phyloP scores from a whole-genome alignment of 805 yeast genomes.

The Saturnispora dispora region DNA sequence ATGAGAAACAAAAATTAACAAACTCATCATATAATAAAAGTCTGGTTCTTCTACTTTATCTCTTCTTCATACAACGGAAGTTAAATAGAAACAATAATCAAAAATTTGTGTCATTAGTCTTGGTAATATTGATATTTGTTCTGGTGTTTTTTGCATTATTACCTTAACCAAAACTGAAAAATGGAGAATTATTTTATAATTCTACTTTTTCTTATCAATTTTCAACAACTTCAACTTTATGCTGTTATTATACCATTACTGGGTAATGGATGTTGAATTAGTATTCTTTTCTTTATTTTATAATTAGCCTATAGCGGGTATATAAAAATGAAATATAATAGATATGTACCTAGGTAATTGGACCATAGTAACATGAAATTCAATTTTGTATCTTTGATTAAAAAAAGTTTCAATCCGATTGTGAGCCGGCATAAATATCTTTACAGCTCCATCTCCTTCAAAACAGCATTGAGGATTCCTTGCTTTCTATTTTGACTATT shows the following conservation, averaged over 20 bases:
- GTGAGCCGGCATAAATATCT: neutral
- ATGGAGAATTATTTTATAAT: neutral
- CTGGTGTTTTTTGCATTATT: neutral
- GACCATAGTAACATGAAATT: neutral
- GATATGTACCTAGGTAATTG: neutral
- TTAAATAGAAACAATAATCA: neutral
- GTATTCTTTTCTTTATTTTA: neutral
- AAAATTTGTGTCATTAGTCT: neutral
- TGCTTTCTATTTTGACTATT: conserved; percentile 6
- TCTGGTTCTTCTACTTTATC: neutral
- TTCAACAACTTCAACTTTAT: neutral
- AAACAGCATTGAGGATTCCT: neutral
- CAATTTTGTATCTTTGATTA: neutral
- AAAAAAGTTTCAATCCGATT: too few relatives aligned
- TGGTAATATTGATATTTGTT: neutral
- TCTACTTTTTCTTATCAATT: neutral
- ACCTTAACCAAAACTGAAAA: neutral
- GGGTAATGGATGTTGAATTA: neutral
- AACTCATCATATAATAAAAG: neutral
- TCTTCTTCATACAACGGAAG: neutral
- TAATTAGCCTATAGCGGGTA: neutral
- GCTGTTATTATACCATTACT: neutral
- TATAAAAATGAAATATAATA: neutral
- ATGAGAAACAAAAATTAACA: neutral
- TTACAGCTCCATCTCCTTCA: neutral